Evolutionary conservation across 2,329 filamentous ascomycete species (phyloP), one percentile per base, ranked within the genome.

Genomic region (Cytospora schulzeri): DNA sequence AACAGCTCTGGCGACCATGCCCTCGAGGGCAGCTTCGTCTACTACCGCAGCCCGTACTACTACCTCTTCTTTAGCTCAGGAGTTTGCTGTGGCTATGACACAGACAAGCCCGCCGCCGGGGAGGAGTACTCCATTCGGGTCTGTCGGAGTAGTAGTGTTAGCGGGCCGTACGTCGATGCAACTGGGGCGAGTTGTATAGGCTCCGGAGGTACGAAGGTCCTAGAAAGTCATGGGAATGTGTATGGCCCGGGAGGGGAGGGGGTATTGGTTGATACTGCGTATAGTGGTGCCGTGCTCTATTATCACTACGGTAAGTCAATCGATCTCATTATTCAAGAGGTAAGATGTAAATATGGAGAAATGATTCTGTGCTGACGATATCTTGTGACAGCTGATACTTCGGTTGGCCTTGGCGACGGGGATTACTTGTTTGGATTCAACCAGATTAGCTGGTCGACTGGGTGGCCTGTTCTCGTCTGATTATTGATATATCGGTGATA

Each of bases 191-290:
- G 79, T 12, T 89, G 86, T 71, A 82, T 78, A 0, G 70, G 75
- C 5, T 81, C 83, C 28, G 87, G 87, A 8, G 87, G 88, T 1
- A 87, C 83, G 0, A 76, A 81, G 12, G 81, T 90, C 0, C 77
- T 90, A 0, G 80, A 80, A 65, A 84, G 79, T 29, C 85, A 89
- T 68, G 83, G 75, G 4, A 82, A 74, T 26, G 80, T 87, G 0
- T 90, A 89, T 69, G 87, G 83, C 24, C 87, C 87, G 22, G 87
- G 87, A 66, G 87, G 87, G 52, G 85, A 89, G 70, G 85, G 84
- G 38, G 81, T 88, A 0, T 81, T 84, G 70, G 76, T 79, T 9
- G 85, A 87, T 66, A 69, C 75, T 0, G 75, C 68, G 0, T 70
- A 77, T 15, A 41, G 17, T 17, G 85, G 85, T 0, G 78, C 81